A percentile compares a stretch with the other conserved stretches of the same genome.
Evolutionary conservation across 2,329 filamentous ascomycete species (phyloP).

Genomic region (Microcera coccophila): DNA sequence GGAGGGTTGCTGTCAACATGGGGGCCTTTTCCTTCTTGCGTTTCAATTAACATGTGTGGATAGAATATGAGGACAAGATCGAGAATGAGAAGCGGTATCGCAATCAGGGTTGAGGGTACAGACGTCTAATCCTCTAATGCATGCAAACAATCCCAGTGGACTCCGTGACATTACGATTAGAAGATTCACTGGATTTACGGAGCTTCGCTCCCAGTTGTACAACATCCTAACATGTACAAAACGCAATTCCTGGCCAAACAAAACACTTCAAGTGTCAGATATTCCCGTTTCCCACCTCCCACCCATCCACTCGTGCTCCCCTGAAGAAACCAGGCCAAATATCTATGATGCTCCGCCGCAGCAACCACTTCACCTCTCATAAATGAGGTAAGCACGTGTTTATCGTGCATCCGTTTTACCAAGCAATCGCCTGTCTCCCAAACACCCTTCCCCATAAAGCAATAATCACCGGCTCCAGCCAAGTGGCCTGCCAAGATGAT

Average conservation of each 20-base stretch:
- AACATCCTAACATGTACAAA: conserved; percentile 5
- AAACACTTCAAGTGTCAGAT: conserved; percentile 5
- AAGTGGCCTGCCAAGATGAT: conserved; percentile 14
- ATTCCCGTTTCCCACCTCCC: conserved; percentile 3
- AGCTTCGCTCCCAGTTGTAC: conserved; percentile 7
- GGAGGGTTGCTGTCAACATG: no score
- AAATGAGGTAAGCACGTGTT: no score
- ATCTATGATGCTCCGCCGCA: conserved; percentile 12
- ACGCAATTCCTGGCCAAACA: conserved; percentile 1
- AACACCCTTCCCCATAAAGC: not conserved
- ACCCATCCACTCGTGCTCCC: conserved; percentile 8
- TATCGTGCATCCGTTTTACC: no score
- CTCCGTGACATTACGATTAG: not conserved
- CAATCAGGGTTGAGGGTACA: not conserved
- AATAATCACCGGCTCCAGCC: conserved; percentile 2
- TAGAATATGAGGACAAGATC: no score
- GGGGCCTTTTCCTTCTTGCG: no score
- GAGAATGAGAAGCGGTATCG: not conserved
- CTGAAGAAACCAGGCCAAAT: conserved; percentile 3
- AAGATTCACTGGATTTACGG: not conserved
- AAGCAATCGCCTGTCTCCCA: no score
- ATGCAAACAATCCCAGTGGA: not conserved
- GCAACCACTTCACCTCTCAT: conserved; percentile 4
- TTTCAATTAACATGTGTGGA: no score
- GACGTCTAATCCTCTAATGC: not conserved